A percentile compares a stretch with the other conserved stretches of the same genome.
Conservation (phyloP, 179 eudicot species). For the Actinidia arguta region DNA sequence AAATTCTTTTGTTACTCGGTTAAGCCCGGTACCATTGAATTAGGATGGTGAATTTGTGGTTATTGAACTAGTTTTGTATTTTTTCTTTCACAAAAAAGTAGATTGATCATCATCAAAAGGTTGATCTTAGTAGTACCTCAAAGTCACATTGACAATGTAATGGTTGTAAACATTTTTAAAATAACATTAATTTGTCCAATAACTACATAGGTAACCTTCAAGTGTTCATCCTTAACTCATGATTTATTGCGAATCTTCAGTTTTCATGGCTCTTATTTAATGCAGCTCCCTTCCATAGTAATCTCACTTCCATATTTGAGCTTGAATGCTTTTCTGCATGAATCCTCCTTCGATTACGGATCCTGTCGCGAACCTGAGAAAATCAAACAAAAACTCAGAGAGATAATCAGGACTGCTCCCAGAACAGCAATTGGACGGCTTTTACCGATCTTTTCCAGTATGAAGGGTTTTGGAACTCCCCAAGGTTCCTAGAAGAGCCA, state of each 20-base stretch:
- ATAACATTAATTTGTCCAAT: background rate
- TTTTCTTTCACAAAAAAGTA: too few relatives aligned
- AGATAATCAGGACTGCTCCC: conserved; percentile 32
- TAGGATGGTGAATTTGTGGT: too few relatives aligned
- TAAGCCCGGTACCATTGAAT: too few relatives aligned
- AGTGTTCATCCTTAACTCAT: background rate
- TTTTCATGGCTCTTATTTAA: background rate
- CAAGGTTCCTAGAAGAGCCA: conserved; percentile 19
- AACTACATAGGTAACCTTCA: background rate
- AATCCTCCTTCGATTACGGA: conserved; percentile 13
- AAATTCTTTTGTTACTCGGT: too few relatives aligned
- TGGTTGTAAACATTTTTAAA: background rate
- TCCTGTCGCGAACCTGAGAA: conserved; percentile 8
- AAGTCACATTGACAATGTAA: background rate
- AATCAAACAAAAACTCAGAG: conserved; percentile 22
- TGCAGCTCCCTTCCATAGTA: background rate
- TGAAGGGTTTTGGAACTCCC: conserved; percentile 43
- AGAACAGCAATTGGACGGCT: conserved; percentile 34
- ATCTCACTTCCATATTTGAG: background rate
- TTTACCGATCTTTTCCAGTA: conserved; percentile 38
- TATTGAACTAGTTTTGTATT: too few relatives aligned
- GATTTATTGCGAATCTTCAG: background rate
- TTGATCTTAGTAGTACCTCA: too few relatives aligned
- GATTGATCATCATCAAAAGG: too few relatives aligned
- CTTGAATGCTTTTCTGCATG: conserved; percentile 3